Conservation (phyloP, 176 grass and related monocot genomes). For the Carex littledalei region DNA sequence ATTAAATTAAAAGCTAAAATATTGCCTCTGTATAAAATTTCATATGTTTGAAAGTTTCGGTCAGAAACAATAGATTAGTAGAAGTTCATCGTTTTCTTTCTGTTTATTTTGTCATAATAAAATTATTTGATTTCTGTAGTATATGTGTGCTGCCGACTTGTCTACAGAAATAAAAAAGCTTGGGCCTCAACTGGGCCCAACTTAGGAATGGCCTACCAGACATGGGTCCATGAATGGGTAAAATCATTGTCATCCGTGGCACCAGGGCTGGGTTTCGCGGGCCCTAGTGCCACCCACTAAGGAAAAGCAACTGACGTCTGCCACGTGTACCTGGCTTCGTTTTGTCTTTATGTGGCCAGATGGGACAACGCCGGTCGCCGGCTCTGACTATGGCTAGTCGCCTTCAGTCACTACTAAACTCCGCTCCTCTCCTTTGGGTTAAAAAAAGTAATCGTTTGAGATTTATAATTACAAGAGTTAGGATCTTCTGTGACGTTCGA, state of each 20-base stretch:
- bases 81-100: neutral
- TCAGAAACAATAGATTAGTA: too few species aligned
- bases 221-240: neutral
- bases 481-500: neutral
- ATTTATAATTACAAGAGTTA: neutral
- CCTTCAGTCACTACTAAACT: neutral
- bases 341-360: constrained; percentile 11
- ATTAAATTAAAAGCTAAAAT: too few species aligned
- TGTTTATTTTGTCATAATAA: neutral
- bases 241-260: neutral
- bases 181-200: neutral
- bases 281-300: constrained; percentile 10
- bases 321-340: neutral
- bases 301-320: constrained; percentile 8
- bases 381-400: neutral
- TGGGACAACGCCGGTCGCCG: constrained; percentile 15
- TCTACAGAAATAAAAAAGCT: neutral
- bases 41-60: too few species aligned
- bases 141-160: neutral
- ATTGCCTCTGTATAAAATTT: too few species aligned
- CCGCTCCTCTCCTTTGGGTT: neutral
- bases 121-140: neutral
- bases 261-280: neutral
- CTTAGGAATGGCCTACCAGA: neutral
- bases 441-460: neutral